These are phyloP conservation scores for Persicaria maculosa DNA, from an alignment of 148 eudicot genomes.

Conservation along the genomic window DNA sequence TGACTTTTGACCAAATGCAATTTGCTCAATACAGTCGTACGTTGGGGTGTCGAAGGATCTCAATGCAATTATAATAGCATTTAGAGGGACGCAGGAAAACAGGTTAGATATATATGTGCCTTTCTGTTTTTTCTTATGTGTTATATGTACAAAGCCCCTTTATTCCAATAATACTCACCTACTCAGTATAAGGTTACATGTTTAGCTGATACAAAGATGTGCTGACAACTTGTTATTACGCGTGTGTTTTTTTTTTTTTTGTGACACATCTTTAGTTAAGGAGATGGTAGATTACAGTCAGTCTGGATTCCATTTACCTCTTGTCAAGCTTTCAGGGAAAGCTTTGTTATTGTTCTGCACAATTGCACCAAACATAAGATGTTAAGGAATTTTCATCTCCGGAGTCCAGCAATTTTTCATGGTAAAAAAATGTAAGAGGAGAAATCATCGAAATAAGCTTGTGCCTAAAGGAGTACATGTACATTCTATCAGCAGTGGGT, in stretches of 20 bases:
- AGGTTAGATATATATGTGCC: conserved; percentile 38
- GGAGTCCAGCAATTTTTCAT: background rate
- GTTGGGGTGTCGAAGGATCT: conserved; percentile 82
- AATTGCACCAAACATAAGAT: background rate
- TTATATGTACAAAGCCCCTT: background rate
- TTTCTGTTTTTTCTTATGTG: background rate
- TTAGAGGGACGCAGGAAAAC: conserved; percentile 87
- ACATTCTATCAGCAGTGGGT: background rate
- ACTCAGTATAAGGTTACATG: background rate
- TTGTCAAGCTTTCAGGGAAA: background rate
- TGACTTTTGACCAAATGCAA: background rate
- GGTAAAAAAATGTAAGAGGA: too few species aligned
- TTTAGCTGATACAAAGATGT: background rate
- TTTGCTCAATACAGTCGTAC: conserved; percentile 48
- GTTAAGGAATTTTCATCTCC: background rate
- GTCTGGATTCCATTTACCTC: background rate
- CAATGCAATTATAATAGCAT: conserved; percentile 83
- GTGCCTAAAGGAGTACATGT: too few species aligned
- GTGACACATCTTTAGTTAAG: background rate
- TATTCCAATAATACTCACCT: background rate
- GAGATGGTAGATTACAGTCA: background rate
- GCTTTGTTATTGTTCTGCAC: background rate
- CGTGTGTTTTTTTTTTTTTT: background rate
- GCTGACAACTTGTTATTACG: background rate
- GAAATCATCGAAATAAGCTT: too few species aligned